phyloP scores from a whole-genome alignment of 1,284 basidiomycete genomes.

The Moniliophthora roreri region DNA sequence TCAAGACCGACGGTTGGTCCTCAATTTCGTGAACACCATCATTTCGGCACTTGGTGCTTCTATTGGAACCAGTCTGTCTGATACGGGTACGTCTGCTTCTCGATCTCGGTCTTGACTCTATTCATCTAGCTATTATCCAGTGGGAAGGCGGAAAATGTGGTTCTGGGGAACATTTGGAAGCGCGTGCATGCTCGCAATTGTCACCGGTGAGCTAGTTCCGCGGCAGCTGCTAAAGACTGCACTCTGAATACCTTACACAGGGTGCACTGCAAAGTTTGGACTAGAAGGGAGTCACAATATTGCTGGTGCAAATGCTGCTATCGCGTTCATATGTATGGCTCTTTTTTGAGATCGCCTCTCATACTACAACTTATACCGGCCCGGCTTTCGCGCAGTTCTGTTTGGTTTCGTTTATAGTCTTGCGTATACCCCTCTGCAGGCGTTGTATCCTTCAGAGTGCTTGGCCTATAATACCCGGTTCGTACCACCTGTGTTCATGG shows the following conservation, averaged over 20 bases:
- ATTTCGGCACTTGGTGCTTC: constrained; percentile 52
- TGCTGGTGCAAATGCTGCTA: constrained; percentile 39
- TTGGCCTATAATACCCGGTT: constrained; percentile 53
- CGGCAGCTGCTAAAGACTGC: neutral
- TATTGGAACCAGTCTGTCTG: constrained; percentile 45
- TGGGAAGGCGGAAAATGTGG: constrained; percentile 44
- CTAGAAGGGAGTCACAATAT: constrained; percentile 34
- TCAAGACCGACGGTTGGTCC: constrained; percentile 46
- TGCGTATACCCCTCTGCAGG: constrained; percentile 54
- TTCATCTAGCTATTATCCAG: constrained; percentile 20
- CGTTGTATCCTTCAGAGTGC: constrained; percentile 56
- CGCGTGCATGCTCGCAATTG: constrained; percentile 36
- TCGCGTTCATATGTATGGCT: constrained; percentile 41
- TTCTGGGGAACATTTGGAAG: constrained; percentile 42
- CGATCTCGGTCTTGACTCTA: neutral
- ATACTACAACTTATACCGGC: constrained; percentile 23
- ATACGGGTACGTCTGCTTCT: constrained; percentile 33
- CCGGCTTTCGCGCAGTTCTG: constrained; percentile 33
- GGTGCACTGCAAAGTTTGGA: constrained; percentile 39
- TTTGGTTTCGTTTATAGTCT: constrained; percentile 51
- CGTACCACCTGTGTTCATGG: constrained; percentile 2
- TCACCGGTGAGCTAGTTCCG: constrained; percentile 30
- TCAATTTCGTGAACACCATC: constrained; percentile 56
- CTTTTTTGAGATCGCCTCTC: constrained; percentile 23
- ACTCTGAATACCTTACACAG: neutral